phyloP scores from a whole-genome alignment of 2,329 filamentous ascomycete species.

The Escovopsis weberi region DNA sequence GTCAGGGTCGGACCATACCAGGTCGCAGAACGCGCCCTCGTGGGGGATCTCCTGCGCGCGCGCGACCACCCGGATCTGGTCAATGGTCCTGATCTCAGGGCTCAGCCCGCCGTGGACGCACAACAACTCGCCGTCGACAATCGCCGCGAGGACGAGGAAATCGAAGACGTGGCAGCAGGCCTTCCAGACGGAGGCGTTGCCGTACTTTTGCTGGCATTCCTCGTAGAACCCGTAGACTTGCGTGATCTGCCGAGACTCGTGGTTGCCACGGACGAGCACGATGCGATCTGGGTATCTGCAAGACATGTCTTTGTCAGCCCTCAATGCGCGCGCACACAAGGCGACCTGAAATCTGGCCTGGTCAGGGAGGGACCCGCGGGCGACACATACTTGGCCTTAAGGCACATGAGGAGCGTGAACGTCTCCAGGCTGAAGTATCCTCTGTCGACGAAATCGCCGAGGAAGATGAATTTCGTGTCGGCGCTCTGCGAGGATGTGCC shows the following conservation, averaged over 20 bases:
- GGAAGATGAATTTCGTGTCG: conserved; percentile 43
- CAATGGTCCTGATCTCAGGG: conserved; percentile 88
- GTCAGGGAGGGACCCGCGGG: too few relatives aligned
- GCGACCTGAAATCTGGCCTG: too few relatives aligned
- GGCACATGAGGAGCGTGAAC: conserved; percentile 89
- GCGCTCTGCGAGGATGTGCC: conserved; percentile 30
- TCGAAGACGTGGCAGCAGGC: conserved; percentile 99
- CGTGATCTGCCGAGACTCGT: conserved; percentile 93
- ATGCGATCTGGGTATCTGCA: conserved; percentile 83
- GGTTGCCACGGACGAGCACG: conserved; percentile 91
- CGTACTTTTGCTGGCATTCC: conserved; percentile 95
- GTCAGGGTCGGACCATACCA: conserved; percentile 97
- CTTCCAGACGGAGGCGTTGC: conserved; percentile 99
- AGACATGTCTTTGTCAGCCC: conserved; percentile 9
- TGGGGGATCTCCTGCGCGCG: conserved; percentile 96
- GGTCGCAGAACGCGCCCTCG: conserved; percentile 93
- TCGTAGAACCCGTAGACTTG: conserved; percentile 99
- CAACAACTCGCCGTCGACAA: conserved; percentile 96
- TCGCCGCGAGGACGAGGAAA: conserved; percentile 88
- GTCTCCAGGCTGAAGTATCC: conserved; percentile 97
- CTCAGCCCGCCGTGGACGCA: conserved; percentile 90
- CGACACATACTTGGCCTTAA: conserved; percentile 53
- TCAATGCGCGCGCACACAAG: neutral
- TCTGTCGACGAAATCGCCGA: conserved; percentile 91
- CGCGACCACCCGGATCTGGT: conserved; percentile 97